phyloP scores from a whole-genome alignment of 805 yeast genomes.

The Hanseniaspora thailandica region DNA sequence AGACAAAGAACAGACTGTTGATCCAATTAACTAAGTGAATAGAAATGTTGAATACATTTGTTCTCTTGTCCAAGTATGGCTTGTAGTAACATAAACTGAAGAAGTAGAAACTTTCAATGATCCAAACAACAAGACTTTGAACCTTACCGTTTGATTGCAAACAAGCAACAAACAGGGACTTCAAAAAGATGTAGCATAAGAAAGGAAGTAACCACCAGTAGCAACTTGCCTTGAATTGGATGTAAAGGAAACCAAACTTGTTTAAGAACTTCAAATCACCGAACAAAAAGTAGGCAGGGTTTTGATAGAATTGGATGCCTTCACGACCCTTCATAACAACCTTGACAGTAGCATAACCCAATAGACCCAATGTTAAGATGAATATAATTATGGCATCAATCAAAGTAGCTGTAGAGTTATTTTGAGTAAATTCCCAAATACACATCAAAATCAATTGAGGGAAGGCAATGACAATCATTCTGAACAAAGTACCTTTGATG shows the following conservation, averaged over 20 bases:
- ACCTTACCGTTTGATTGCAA: conserved; percentile 70
- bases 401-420: conserved; percentile 73
- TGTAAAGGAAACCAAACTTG: conserved; percentile 84
- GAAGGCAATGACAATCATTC: conserved; percentile 71
- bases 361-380: conserved; percentile 42
- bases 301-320: conserved; percentile 62
- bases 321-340: conserved; percentile 65
- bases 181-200: conserved; percentile 53
- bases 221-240: conserved; percentile 76
- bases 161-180: conserved; percentile 77
- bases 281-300: conserved; percentile 82
- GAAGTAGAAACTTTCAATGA: conserved; percentile 61
- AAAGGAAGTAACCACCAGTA: conserved; percentile 70
- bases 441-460: conserved; percentile 76
- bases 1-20: conserved; percentile 76
- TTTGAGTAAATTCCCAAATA: conserved; percentile 77
- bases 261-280: conserved; percentile 74
- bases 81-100: conserved; percentile 53
- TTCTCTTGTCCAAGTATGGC: conserved; percentile 90
- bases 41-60: conserved; percentile 84
- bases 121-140: conserved; percentile 68
- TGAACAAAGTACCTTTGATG: conserved; percentile 77
- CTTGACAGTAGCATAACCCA: conserved; percentile 60
- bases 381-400: conserved; percentile 69
- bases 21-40: conserved; percentile 68